phyloP scores from a whole-genome alignment of 2,329 filamentous ascomycete species.

The Talaromyces marneffei region DNA sequence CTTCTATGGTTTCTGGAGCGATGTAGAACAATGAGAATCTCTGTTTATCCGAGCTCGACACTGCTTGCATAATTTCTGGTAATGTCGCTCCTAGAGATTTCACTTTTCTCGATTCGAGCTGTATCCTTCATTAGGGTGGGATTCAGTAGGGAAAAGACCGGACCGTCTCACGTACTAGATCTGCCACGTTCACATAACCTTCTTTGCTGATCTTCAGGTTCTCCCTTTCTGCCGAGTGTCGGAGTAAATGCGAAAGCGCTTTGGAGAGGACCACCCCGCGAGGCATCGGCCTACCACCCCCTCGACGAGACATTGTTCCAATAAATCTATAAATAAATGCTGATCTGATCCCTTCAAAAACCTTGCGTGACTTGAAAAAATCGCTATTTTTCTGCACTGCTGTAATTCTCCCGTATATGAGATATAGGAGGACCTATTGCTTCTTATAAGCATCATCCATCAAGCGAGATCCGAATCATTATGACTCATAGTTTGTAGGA shows the following conservation, averaged over 20 bases:
- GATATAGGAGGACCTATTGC: neutral
- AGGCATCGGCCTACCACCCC: constrained; percentile 10
- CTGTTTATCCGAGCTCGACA: constrained; percentile 78
- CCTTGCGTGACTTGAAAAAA: neutral
- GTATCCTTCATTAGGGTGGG: constrained; percentile 3
- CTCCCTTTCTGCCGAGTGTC: constrained; percentile 58
- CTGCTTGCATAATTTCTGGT: constrained; percentile 63
- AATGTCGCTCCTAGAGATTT: constrained; percentile 68
- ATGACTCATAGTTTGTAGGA: neutral
- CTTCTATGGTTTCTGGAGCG: constrained; percentile 21
- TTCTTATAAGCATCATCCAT: neutral
- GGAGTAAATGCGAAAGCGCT: constrained; percentile 45
- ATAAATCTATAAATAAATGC: neutral
- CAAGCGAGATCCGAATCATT: neutral
- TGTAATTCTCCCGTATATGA: neutral
- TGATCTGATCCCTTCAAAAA: neutral
- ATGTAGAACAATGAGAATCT: constrained; percentile 72
- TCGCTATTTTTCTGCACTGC: too few relatives aligned
- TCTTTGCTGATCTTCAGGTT: constrained; percentile 52
- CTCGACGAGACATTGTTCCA: constrained; percentile 8
- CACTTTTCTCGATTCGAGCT: constrained; percentile 56
- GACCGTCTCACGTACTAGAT: constrained; percentile 44
- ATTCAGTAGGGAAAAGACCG: neutral
- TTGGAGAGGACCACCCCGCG: constrained; percentile 38
- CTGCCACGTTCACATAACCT: constrained; percentile 56